Evolutionary conservation across 768 basidiomycete species (phyloP).

Genomic region (Lentinula lateritia): DNA sequence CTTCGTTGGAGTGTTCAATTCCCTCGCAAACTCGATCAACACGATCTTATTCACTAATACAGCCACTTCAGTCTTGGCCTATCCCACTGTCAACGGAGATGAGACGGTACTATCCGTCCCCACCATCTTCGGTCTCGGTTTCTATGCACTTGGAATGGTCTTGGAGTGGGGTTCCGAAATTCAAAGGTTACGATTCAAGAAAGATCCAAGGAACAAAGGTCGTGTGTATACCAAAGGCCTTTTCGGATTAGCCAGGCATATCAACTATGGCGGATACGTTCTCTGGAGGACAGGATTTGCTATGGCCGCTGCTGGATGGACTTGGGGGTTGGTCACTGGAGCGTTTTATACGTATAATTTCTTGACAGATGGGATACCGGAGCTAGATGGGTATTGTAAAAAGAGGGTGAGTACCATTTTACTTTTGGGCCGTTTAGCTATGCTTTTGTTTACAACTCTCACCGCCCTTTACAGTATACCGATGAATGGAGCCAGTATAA

Average conservation of each 20-base stretch:
- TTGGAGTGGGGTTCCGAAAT: slow-evolving; percentile 3
- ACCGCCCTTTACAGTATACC: not conserved
- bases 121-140: not conserved
- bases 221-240: slow-evolving; percentile 16
- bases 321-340: not conserved
- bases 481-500: slow-evolving; percentile 1
- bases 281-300: slow-evolving; percentile 19
- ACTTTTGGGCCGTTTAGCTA: not conserved
- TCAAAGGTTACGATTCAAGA: slow-evolving; percentile 2
- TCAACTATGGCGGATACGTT: slow-evolving; percentile 19
- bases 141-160: not conserved
- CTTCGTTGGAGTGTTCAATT: not conserved
- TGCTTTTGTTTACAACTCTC: too few relatives aligned
- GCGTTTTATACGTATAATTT: not conserved
- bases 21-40: not conserved
- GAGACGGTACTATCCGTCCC: not conserved
- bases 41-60: not conserved
- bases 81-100: not conserved
- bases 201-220: slow-evolving; percentile 7
- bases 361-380: not conserved
- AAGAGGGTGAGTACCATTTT: not conserved
- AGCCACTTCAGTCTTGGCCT: not conserved
- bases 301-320: slow-evolving; percentile 9
- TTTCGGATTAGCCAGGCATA: slow-evolving; percentile 19
- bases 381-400: slow-evolving; percentile 2